Percentiles rank a stretch among this genome's conserved stretches.
phyloP scores from a whole-genome alignment of 305 asterid species.

The Fraxinus velutina region DNA sequence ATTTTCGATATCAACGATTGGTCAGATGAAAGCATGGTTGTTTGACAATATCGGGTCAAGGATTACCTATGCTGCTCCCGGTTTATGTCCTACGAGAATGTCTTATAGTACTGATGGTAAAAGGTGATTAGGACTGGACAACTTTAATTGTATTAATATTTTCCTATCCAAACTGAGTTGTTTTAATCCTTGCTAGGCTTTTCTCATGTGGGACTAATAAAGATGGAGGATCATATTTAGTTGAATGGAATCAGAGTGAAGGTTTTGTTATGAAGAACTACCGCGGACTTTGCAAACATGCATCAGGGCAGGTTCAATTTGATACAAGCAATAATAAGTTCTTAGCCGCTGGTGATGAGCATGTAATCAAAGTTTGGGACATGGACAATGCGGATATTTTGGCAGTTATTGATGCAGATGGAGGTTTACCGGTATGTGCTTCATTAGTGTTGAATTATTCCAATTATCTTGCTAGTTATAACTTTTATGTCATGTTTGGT shows the following conservation, averaged over 20 bases:
- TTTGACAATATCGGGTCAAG: slow-evolving; percentile 43
- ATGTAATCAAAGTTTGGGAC: slow-evolving; percentile 66
- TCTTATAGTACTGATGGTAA: slow-evolving; percentile 46
- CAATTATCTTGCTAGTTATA: not conserved
- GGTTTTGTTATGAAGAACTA: slow-evolving; percentile 48
- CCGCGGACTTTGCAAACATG: slow-evolving; percentile 44
- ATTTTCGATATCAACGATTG: slow-evolving; percentile 53
- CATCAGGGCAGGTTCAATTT: slow-evolving; percentile 42
- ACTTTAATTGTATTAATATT: slow-evolving; percentile 15
- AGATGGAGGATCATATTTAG: slow-evolving; percentile 55
- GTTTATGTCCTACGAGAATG: slow-evolving; percentile 52
- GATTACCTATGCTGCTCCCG: slow-evolving; percentile 47
- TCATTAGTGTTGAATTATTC: not conserved
- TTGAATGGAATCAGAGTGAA: slow-evolving; percentile 68
- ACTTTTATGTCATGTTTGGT: not conserved
- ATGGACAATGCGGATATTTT: slow-evolving; percentile 40
- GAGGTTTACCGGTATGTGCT: slow-evolving; percentile 54
- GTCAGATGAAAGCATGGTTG: slow-evolving; percentile 70
- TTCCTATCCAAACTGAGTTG: slow-evolving; percentile 22
- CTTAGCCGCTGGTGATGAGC: slow-evolving; percentile 68
- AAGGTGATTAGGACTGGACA: slow-evolving; percentile 42
- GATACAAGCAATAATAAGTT: slow-evolving; percentile 40
- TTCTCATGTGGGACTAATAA: slow-evolving; percentile 71
- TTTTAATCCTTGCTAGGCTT: slow-evolving; percentile 38
- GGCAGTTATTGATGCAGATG: slow-evolving; percentile 49